phyloP scores from a whole-genome alignment of 1,139 yeast genomes.

The Sugiyamaella novakii region DNA sequence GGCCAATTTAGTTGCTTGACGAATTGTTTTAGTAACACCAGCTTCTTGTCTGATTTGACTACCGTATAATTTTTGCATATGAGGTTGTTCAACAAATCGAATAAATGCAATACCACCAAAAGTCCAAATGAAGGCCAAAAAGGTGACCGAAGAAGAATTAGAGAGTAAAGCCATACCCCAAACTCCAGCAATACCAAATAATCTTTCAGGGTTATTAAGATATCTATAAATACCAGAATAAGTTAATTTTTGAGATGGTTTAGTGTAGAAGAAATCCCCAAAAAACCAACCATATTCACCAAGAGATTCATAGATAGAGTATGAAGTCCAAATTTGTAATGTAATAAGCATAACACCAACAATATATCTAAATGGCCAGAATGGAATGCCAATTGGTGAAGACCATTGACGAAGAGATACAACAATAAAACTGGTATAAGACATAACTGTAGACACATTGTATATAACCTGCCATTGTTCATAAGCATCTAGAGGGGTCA shows the following conservation, averaged over 20 bases:
- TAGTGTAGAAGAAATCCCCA: conserved; percentile 80
- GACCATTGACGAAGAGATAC: conserved; percentile 44
- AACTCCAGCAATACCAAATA: conserved; percentile 79
- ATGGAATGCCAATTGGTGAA: conserved; percentile 39
- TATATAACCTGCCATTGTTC: conserved; percentile 77
- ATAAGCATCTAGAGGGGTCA: conserved; percentile 68
- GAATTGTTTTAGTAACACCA: conserved; percentile 68
- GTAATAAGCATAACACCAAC: conserved; percentile 57
- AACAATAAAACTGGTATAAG: conserved; percentile 46
- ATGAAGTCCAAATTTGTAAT: conserved; percentile 72
- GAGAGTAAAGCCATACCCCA: conserved; percentile 75
- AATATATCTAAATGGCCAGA: conserved; percentile 58
- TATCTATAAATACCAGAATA: conserved; percentile 85
- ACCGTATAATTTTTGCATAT: conserved; percentile 79
- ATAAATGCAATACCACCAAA: conserved; percentile 65
- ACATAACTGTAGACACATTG: conserved; percentile 51
- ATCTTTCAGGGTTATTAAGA: conserved; percentile 81
- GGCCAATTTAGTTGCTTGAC: conserved; percentile 43
- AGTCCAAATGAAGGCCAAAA: conserved; percentile 69
- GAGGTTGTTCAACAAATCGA: conserved; percentile 75
- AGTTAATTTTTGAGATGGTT: conserved; percentile 54
- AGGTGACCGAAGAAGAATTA: conserved; percentile 58
- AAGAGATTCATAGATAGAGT: conserved; percentile 69
- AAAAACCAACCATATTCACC: conserved; percentile 91
- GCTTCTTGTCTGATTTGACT: conserved; percentile 51